These are phyloP conservation scores for Auricularia auricula-judae DNA, from an alignment of 768 basidiomycete genomes.

Conservation along the genomic window DNA sequence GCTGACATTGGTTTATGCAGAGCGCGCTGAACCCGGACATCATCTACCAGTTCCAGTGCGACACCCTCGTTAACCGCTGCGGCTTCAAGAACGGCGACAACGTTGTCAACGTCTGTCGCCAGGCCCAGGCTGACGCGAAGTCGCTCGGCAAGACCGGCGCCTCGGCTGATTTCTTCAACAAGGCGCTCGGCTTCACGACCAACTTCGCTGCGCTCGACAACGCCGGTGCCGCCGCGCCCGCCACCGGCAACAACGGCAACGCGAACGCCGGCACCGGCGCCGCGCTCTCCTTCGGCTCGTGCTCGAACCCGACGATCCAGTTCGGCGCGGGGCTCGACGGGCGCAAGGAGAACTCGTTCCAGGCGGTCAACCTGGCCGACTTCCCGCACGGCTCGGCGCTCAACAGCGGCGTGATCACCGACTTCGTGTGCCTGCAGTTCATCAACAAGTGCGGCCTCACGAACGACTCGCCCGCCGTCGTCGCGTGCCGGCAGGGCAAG, in stretches of 20 bases:
- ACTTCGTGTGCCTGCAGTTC: slow-evolving; percentile 9
- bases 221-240: background rate
- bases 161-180: slow-evolving; percentile 10
- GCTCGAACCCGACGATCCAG: slow-evolving; percentile 10
- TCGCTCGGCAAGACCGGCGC: slow-evolving; percentile 6
- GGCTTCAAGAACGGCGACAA: slow-evolving; percentile 9
- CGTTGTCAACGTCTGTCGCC: background rate
- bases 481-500: slow-evolving; percentile 1
- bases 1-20: too few relatives aligned
- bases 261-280: background rate
- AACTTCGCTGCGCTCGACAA: slow-evolving; percentile 9
- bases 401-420: slow-evolving; percentile 8
- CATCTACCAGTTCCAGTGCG: slow-evolving; percentile 49
- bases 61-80: slow-evolving; percentile 42
- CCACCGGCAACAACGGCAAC: background rate
- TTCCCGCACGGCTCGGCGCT: slow-evolving; percentile 6
- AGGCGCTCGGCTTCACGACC: slow-evolving; percentile 8
- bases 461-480: background rate
- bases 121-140: background rate
- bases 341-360: slow-evolving; percentile 8
- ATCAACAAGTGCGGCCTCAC: slow-evolving; percentile 33
- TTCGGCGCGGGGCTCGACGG: slow-evolving; percentile 10
- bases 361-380: slow-evolving; percentile 1
- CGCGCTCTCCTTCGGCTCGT: slow-evolving; percentile 8
- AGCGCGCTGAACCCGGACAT: slow-evolving; percentile 44